Percentiles rank a stretch among this genome's conserved stretches.
These are phyloP conservation scores for Ophiocordyceps robertsii DNA, from an alignment of 2,329 filamentous ascomycete species.

Conservation along the genomic window DNA sequence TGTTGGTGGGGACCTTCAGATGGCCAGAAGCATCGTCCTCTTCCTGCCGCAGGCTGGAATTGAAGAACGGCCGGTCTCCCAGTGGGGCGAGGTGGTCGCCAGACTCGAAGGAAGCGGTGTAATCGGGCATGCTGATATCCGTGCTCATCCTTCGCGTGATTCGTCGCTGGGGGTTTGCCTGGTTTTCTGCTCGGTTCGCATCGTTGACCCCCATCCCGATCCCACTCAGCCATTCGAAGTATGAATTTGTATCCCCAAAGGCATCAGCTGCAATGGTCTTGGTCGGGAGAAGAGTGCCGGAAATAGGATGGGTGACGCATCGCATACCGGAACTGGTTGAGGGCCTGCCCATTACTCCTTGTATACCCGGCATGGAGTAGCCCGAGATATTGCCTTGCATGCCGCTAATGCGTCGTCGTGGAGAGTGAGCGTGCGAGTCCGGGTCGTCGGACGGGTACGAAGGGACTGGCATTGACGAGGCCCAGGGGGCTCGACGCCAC, in stretches of 20 bases:
- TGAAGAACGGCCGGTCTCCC: conserved; percentile 3
- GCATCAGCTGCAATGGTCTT: conserved; percentile 5
- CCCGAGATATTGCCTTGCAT: neutral
- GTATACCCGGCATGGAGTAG: conserved; percentile 1
- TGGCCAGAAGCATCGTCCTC: conserved; percentile 11
- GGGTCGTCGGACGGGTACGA: conserved; percentile 29
- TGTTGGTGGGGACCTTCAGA: conserved; percentile 28
- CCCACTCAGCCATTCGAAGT: conserved; percentile 14
- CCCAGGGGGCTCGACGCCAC: conserved; percentile 41
- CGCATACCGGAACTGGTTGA: neutral
- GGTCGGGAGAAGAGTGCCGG: neutral
- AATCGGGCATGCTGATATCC: conserved; percentile 30
- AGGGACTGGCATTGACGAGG: conserved; percentile 26
- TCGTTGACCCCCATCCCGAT: conserved; percentile 5
- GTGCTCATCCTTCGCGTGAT: conserved; percentile 16
- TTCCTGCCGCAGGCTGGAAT: conserved; percentile 17
- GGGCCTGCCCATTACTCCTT: neutral
- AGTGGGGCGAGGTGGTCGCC: conserved; percentile 1
- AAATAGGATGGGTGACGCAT: conserved; percentile 5
- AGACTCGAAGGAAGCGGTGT: conserved; percentile 8
- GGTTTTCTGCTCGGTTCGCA: conserved; percentile 2
- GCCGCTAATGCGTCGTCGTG: conserved; percentile 23
- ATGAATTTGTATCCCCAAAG: conserved; percentile 11
- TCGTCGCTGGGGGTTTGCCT: conserved; percentile 4
- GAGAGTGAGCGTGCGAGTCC: conserved; percentile 52